Evolutionary conservation across 371 early-diverging fungal genomes (phyloP), one percentile per base, ranked within the genome.

Genomic region (Actinomortierella ambigua): DNA sequence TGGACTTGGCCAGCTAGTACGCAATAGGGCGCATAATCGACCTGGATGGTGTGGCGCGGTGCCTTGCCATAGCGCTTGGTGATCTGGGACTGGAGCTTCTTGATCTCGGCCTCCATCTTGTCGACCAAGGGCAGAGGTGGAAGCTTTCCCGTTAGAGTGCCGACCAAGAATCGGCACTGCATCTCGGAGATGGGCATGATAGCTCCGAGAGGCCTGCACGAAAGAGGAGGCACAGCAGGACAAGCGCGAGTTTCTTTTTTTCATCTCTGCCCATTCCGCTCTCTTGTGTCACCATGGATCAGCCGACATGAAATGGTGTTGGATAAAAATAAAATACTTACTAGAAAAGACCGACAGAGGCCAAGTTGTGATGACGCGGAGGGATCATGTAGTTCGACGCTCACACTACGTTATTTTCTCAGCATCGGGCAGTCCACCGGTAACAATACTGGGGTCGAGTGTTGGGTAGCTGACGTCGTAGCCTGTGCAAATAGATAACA

Each of bases 401-500:
- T 66, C 69, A 69, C 47, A 61, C 71, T 22, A 53, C 61, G 59
- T 81, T 77, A 64, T 77, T 58, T 77, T 68, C 34, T 69, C 49
- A 44, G 56, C 55, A 1, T 66, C 62, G 22, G 64, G 65, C 26
- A 66, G 39, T 4, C 81, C 81, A 43, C 77, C 77, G 23, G 78
- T 61, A 1, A 76, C 47, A 28, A 76, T 68, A n/a, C 59, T 57
- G 20, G 67, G 62, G n/a, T 83, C 82, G 42, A 91, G 63, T 55
- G 82, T 85, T 0, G 79, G 77, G 46, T 80, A 73, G 18, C 81
- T 76, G 61, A 78, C 77, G 7, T 69, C 59, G 60, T 83, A 90
- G 0, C 92, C 92, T 1, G 90, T 91, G 55, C 88, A 87, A n/a
- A 43, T 83, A 87, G 22, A 89, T 71, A 8, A 91, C 81, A 2